Percentiles rank a stretch among this genome's conserved stretches.
phyloP scores from a whole-genome alignment of 495 filamentous ascomycete species.

The Alectoria sarmentosa region DNA sequence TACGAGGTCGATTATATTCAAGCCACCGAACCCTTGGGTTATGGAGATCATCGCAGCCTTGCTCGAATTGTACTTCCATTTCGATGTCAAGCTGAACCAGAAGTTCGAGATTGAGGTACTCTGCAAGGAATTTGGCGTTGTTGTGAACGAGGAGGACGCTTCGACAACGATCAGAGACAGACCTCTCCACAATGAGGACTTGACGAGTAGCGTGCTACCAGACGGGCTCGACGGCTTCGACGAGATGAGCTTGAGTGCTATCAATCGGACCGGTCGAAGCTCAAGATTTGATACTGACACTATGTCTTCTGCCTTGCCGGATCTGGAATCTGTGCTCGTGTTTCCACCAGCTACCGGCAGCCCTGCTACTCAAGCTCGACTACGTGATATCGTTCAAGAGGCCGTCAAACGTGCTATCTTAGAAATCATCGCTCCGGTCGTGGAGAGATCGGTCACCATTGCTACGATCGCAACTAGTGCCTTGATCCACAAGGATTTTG shows the following conservation, averaged over 20 bases:
- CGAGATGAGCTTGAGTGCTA: slow-evolving; percentile 64
- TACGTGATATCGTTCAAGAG: slow-evolving; percentile 74
- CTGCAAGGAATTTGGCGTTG: slow-evolving; percentile 82
- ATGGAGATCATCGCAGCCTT: slow-evolving; percentile 88
- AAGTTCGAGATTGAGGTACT: slow-evolving; percentile 98
- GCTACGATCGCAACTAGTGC: slow-evolving; percentile 91
- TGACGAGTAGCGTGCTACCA: slow-evolving; percentile 46
- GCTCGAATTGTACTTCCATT: slow-evolving; percentile 84
- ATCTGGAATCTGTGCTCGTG: slow-evolving; percentile 63
- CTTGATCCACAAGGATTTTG: slow-evolving; percentile 92
- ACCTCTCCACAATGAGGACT: slow-evolving; percentile 48
- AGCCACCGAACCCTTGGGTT: slow-evolving; percentile 91
- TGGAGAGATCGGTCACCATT: slow-evolving; percentile 95
- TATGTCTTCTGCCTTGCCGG: slow-evolving; percentile 69
- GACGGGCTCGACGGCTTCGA: slow-evolving; percentile 73
- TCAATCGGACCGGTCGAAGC: slow-evolving; percentile 59
- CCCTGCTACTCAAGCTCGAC: slow-evolving; percentile 57
- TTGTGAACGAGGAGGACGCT: slow-evolving; percentile 80
- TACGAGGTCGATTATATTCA: slow-evolving; percentile 79
- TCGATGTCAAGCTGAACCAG: slow-evolving; percentile 88
- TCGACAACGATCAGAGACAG: slow-evolving; percentile 72
- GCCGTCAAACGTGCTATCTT: slow-evolving; percentile 82
- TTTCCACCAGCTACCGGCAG: slow-evolving; percentile 70
- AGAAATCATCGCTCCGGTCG: slow-evolving; percentile 94
- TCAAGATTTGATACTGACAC: slow-evolving; percentile 65